These are phyloP conservation scores for Phytophthora fragariaefolia DNA, from an alignment of 352 stramenopile species.

Conservation along the genomic window DNA sequence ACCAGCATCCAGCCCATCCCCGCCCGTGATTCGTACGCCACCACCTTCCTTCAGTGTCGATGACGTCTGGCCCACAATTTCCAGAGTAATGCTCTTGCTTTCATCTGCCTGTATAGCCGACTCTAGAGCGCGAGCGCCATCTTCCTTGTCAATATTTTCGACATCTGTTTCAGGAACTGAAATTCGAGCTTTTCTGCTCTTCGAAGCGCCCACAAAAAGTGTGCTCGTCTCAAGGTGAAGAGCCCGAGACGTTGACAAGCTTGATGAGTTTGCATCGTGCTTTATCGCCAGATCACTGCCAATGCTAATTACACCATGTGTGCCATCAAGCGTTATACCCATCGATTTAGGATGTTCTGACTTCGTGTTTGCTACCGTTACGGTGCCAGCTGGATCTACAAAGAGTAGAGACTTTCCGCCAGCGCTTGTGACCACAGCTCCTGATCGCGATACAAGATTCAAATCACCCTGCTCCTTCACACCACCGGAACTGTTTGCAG, in stretches of 20 bases:
- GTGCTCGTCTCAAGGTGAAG: constrained; percentile 62
- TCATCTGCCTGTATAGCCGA: no score
- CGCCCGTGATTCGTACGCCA: constrained; percentile 60
- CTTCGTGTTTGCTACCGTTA: constrained; percentile 54
- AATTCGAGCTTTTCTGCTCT: constrained; percentile 32
- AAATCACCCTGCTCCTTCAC: constrained; percentile 78
- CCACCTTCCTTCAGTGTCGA: constrained; percentile 52
- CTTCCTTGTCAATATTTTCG: constrained; percentile 11
- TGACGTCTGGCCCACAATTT: constrained; percentile 65
- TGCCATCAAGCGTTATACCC: constrained; percentile 62
- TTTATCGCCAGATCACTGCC: constrained; percentile 45
- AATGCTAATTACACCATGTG: constrained; percentile 48
- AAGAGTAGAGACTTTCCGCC: constrained; percentile 65
- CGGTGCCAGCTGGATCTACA: constrained; percentile 58
- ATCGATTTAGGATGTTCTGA: constrained; percentile 49
- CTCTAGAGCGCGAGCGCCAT: constrained; percentile 23
- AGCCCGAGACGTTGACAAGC: constrained; percentile 43
- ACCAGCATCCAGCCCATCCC: constrained; percentile 49
- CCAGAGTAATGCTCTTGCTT: constrained; percentile 44
- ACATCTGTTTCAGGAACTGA: constrained; percentile 22
- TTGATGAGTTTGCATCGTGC: constrained; percentile 51
- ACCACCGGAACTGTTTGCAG: constrained; percentile 76
- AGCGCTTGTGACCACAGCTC: constrained; percentile 67
- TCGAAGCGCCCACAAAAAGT: constrained; percentile 29
- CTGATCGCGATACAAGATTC: constrained; percentile 75